Conservation (phyloP, 2,329 filamentous ascomycete species). For the Cladosporium sp. region DNA sequence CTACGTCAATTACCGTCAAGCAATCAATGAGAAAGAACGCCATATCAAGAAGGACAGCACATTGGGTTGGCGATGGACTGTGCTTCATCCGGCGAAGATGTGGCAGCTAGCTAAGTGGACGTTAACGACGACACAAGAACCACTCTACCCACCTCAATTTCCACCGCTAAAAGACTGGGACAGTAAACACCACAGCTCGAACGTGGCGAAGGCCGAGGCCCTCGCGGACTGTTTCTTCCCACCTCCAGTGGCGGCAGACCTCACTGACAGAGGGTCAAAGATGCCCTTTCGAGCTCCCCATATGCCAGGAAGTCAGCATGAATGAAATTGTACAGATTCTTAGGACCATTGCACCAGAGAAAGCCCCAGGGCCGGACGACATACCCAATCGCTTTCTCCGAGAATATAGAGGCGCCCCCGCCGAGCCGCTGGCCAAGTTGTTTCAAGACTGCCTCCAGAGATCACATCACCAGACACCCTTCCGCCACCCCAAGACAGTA, state of each 20-base stretch:
- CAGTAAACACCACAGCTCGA: not conserved
- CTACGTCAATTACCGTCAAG: not conserved
- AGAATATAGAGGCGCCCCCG: not conserved
- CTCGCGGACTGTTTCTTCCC: not conserved
- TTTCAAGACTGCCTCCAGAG: not conserved
- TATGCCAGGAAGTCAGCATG: not conserved
- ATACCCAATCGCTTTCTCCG: not conserved
- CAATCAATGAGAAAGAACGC: not conserved
- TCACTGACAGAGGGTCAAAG: not conserved
- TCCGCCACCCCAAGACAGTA: conserved; percentile 4
- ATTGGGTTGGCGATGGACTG: not conserved
- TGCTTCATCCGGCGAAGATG: not conserved
- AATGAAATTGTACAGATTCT: not conserved
- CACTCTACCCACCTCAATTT: not conserved
- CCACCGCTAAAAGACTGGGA: not conserved
- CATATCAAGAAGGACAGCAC: not conserved
- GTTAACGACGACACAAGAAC: not conserved
- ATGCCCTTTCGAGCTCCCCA: not conserved
- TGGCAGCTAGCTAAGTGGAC: not conserved
- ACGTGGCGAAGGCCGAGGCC: not conserved
- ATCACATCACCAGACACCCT: not conserved
- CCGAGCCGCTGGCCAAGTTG: not conserved
- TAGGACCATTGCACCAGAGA: not conserved
- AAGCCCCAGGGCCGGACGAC: not conserved
- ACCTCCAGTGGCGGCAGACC: not conserved